phyloP scores from a whole-genome alignment of 2,329 filamentous ascomycete species.

The Ilyonectria robusta region DNA sequence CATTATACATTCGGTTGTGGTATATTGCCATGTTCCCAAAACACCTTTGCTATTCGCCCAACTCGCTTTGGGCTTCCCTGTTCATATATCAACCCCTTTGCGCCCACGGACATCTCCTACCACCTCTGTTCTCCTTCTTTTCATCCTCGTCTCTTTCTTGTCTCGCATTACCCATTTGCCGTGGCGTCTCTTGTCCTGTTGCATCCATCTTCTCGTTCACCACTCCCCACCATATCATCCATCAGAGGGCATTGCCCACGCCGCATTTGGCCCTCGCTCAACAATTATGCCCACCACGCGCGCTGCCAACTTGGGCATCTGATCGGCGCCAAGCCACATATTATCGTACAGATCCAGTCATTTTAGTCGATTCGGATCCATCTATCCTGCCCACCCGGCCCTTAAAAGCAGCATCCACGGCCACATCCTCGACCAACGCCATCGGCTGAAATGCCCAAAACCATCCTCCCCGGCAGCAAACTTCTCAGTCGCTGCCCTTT shows the following conservation, averaged over 20 bases:
- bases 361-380: slow-evolving; percentile 15
- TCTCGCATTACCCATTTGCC: slow-evolving; percentile 20
- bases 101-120: not conserved
- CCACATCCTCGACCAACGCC: slow-evolving; percentile 37
- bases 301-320: slow-evolving; percentile 23
- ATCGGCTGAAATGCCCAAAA: slow-evolving; percentile 37
- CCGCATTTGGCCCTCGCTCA: not conserved
- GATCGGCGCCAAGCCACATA: slow-evolving; percentile 12
- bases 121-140: slow-evolving; percentile 5
- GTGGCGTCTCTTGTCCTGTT: slow-evolving; percentile 21
- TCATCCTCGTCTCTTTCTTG: slow-evolving; percentile 15
- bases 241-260: not conserved
- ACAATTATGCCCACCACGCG: slow-evolving; percentile 6
- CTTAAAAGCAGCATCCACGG: slow-evolving; percentile 29
- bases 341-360: slow-evolving; percentile 27
- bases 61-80: slow-evolving; percentile 8
- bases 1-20: slow-evolving; percentile 23
- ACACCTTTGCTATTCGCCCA: not conserved
- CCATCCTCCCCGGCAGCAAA: slow-evolving; percentile 28
- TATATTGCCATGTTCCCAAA: slow-evolving; percentile 2
- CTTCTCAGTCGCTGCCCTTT: slow-evolving; percentile 5
- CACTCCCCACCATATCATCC: slow-evolving; percentile 6
- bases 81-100: slow-evolving; percentile 5
- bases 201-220: slow-evolving; percentile 17
- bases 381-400: slow-evolving; percentile 18